Conservation (phyloP, 768 basidiomycete genomes). For the Tulasnella sp. region DNA sequence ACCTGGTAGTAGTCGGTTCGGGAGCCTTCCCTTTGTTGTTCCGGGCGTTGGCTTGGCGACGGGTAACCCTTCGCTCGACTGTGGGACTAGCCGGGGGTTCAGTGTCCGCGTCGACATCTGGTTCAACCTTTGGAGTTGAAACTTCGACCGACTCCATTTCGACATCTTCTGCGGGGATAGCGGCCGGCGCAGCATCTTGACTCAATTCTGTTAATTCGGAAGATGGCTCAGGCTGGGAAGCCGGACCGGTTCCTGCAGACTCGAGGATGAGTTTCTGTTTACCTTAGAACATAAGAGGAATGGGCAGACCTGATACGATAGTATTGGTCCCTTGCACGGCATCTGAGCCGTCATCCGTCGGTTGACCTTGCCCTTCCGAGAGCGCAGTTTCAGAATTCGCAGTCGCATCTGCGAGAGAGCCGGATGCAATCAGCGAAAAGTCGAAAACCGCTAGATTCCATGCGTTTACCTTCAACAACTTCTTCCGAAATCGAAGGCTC, state of each 20-base stretch:
- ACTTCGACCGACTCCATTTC: background rate
- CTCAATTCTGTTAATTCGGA: background rate
- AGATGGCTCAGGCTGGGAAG: background rate
- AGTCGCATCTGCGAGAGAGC: background rate
- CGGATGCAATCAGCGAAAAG: background rate
- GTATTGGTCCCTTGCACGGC: background rate
- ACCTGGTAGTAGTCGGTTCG: background rate
- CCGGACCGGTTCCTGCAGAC: background rate
- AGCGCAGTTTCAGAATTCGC: background rate
- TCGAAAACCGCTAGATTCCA: background rate
- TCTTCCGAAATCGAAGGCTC: background rate
- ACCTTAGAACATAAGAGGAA: background rate
- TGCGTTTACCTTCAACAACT: background rate
- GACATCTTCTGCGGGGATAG: background rate
- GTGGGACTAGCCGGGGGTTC: background rate
- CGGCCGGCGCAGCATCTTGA: background rate
- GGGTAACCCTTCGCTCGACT: constrained; percentile 1
- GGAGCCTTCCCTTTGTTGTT: constrained; percentile 9
- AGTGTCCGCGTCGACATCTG: background rate
- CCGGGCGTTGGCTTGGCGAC: constrained; percentile 13
- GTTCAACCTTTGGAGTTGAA: background rate
- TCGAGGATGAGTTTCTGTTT: background rate
- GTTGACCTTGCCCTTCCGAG: background rate
- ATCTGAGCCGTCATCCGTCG: background rate
- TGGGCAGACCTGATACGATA: background rate